Evolutionary conservation across 2,329 filamentous ascomycete genomes (phyloP).

Genomic region (Colletotrichum navitas): DNA sequence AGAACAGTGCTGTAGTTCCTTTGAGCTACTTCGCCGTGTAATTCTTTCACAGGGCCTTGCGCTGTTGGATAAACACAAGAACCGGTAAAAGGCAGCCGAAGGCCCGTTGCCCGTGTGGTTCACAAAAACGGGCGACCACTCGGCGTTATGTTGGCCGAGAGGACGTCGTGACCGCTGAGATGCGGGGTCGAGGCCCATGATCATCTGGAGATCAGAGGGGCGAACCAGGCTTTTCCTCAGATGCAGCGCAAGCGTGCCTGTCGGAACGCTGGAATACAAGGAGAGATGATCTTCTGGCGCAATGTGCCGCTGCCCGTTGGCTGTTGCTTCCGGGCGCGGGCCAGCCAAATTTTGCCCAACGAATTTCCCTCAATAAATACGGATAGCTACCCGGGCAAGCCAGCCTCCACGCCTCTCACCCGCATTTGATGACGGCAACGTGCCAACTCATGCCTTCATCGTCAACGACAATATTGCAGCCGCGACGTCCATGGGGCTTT

Average conservation of each 20-base stretch:
- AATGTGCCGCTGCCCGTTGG: not conserved
- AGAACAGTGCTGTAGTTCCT: not conserved
- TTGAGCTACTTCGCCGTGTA: not conserved
- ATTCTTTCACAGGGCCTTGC: not conserved
- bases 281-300: not conserved
- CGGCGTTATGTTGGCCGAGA: conserved; percentile 31
- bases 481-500: not conserved
- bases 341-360: no score
- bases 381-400: not conserved
- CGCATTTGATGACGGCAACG: not conserved
- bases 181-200: conserved; percentile 24
- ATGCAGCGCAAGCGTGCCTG: conserved; percentile 27
- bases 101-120: not conserved
- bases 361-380: not conserved
- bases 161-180: conserved; percentile 2
- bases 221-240: conserved; percentile 7
- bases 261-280: conserved; percentile 10
- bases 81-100: conserved; percentile 2
- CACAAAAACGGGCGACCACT: not conserved
- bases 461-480: not conserved
- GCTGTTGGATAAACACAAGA: not conserved
- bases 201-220: conserved; percentile 37
- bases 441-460: not conserved
- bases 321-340: no score
- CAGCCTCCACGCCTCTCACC: not conserved